Conservation (phyloP, 495 filamentous ascomycete species). For the Neurospora terricola region DNA sequence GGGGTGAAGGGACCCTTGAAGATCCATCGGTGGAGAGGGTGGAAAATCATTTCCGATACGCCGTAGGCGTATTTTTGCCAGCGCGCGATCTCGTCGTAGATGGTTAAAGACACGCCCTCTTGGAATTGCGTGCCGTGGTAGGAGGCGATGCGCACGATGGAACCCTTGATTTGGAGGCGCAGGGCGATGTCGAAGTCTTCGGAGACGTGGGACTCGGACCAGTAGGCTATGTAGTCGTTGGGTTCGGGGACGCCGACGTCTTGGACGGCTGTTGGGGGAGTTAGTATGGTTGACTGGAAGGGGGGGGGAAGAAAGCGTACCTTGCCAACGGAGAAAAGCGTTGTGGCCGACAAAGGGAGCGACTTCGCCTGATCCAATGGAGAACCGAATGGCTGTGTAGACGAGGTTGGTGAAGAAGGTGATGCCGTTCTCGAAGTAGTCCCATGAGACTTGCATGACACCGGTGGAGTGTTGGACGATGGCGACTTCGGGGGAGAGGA, state of each 20-base stretch:
- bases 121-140: constrained; percentile 64
- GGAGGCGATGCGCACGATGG: constrained; percentile 56
- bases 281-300: no score
- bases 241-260: constrained; percentile 52
- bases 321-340: constrained; percentile 57
- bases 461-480: constrained; percentile 22
- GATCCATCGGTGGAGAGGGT: constrained; percentile 52
- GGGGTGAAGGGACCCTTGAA: constrained; percentile 56
- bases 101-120: constrained; percentile 68
- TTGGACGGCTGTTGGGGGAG: constrained; percentile 45
- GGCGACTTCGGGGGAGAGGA: constrained; percentile 60
- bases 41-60: constrained; percentile 65
- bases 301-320: neutral
- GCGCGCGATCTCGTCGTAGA: constrained; percentile 67
- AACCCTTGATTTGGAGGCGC: constrained; percentile 56
- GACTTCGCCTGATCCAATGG: constrained; percentile 65
- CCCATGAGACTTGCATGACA: constrained; percentile 61
- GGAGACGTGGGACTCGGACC: constrained; percentile 68
- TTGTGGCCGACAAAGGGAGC: constrained; percentile 67
- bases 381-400: constrained; percentile 61
- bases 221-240: constrained; percentile 59
- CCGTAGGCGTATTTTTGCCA: constrained; percentile 80
- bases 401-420: constrained; percentile 74
- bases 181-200: constrained; percentile 77
- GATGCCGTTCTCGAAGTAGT: constrained; percentile 61